A percentile compares a stretch with the other conserved stretches of the same genome.
phyloP scores from a whole-genome alignment of 352 stramenopile species.

The Globisporangium cystogenes region DNA sequence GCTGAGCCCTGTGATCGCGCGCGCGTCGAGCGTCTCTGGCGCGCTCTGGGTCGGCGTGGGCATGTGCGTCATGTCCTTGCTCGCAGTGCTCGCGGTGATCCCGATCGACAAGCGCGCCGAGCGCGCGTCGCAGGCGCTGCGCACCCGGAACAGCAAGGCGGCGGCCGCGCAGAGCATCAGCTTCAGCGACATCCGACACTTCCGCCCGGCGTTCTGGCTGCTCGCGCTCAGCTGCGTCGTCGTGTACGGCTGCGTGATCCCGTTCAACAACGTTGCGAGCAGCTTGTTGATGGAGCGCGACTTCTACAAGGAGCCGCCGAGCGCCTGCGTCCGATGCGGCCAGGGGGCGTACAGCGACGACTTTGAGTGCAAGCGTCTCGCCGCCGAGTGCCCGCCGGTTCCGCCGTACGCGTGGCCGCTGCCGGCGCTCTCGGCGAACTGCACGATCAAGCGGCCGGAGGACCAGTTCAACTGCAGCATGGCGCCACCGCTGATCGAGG shows the following conservation, averaged over 20 bases:
- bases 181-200: conserved; percentile 73
- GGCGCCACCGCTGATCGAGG: conserved; percentile 52
- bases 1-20: conserved; percentile 75
- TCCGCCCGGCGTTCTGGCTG: conserved; percentile 86
- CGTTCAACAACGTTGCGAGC: conserved; percentile 93
- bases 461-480: conserved; percentile 60
- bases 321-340: conserved; percentile 45
- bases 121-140: conserved; percentile 13
- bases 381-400: conserved; percentile 43
- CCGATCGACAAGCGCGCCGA: conserved; percentile 75
- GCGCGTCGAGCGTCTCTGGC: conserved; percentile 45
- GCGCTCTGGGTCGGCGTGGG: conserved; percentile 86
- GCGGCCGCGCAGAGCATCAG: conserved; percentile 41
- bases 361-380: conserved; percentile 48
- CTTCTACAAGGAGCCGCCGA: conserved; percentile 70
- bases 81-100: conserved; percentile 67
- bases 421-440: conserved; percentile 61
- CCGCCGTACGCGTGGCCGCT: conserved; percentile 74
- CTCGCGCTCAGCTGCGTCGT: conserved; percentile 88
- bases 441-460: conserved; percentile 49
- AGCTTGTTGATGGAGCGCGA: conserved; percentile 91
- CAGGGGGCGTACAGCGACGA: conserved; percentile 43
- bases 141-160: conserved; percentile 5
- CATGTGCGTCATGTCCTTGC: conserved; percentile 71
- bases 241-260: conserved; percentile 91